Conservation (phyloP, 441 rosid genomes). For the Erodium trifolium region DNA sequence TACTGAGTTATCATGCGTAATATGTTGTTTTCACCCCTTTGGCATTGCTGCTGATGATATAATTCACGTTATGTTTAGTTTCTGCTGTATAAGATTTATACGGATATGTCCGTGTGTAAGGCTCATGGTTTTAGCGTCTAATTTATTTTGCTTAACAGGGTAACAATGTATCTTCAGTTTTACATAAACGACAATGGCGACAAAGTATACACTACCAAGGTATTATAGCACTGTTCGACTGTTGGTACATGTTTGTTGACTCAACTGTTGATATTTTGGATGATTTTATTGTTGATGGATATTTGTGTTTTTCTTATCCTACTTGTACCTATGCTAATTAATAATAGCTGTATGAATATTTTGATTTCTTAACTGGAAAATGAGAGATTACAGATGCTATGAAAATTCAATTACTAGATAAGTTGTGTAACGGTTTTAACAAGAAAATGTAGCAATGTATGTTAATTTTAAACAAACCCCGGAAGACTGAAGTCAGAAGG, state of each 20-base stretch:
- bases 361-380: too few species aligned
- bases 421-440: too few species aligned
- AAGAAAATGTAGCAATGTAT: too few species aligned
- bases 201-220: slow-evolving; percentile 96
- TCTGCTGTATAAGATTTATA: not conserved
- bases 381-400: too few species aligned
- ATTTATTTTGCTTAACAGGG: not conserved
- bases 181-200: slow-evolving; percentile 93
- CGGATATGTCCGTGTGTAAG: not conserved
- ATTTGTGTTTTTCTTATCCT: not conserved
- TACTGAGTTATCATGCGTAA: too few species aligned
- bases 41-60: not conserved
- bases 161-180: slow-evolving; percentile 76
- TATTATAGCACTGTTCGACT: slow-evolving; percentile 17
- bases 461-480: too few species aligned
- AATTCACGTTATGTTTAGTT: not conserved
- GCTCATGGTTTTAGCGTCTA: too few species aligned
- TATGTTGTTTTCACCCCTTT: not conserved
- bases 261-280: not conserved
- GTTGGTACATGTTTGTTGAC: not conserved
- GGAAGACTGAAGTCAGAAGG: too few species aligned
- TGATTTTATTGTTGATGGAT: not conserved
- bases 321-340: not conserved
- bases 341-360: too few species aligned
- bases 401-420: too few species aligned